Percentiles rank a stretch among this genome's conserved stretches.
Conservation (phyloP, 306 rosid genomes). For the Lathyrus sativus region DNA sequence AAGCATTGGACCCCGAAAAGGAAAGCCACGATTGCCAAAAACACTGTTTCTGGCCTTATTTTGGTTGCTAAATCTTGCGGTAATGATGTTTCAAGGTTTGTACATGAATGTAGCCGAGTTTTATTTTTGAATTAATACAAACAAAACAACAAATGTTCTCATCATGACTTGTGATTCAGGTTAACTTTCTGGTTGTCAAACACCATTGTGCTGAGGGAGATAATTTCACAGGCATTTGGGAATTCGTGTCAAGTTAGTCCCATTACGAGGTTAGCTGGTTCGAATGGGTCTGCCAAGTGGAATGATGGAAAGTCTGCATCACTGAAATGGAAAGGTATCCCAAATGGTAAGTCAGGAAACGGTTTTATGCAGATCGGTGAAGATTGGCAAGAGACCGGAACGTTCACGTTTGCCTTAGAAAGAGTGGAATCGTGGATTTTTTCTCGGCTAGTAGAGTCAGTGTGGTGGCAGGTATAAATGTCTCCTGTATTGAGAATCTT, state of each 20-base stretch:
- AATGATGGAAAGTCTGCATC: slow-evolving; percentile 53
- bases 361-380: slow-evolving; percentile 53
- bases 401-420: slow-evolving; percentile 70
- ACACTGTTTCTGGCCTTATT: slow-evolving; percentile 81
- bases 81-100: slow-evolving; percentile 89
- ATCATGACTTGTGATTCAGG: slow-evolving; percentile 49
- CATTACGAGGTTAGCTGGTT: slow-evolving; percentile 45
- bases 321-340: slow-evolving; percentile 56
- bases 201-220: slow-evolving; percentile 77
- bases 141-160: slow-evolving; percentile 33
- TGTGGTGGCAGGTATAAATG: slow-evolving; percentile 96
- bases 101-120: slow-evolving; percentile 5
- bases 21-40: slow-evolving; percentile 77
- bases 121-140: background rate
- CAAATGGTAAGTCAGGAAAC: slow-evolving; percentile 56
- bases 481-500: background rate
- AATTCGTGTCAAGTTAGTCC: slow-evolving; percentile 60
- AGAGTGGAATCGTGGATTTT: slow-evolving; percentile 96
- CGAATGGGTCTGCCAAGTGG: slow-evolving; percentile 52
- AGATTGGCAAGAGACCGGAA: slow-evolving; percentile 96
- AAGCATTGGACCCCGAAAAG: slow-evolving; percentile 72
- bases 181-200: slow-evolving; percentile 95
- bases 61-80: slow-evolving; percentile 94
- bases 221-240: slow-evolving; percentile 72
- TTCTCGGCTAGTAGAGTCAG: slow-evolving; percentile 93